Conservation (phyloP, 2,329 filamentous ascomycete species). For the Botrytis tulipae region DNA sequence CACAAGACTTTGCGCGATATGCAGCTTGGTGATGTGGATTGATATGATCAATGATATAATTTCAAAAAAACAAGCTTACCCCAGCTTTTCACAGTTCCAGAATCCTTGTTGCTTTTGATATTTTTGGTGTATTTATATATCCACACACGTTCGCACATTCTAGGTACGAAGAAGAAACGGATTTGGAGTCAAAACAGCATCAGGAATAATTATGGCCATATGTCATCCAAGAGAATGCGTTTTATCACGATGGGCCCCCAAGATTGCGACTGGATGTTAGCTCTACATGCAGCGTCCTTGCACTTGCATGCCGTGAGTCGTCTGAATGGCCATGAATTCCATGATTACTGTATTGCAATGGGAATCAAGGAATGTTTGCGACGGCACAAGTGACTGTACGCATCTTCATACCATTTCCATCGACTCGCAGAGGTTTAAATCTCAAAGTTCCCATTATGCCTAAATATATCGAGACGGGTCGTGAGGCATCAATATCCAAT, state of each 20-base stretch:
- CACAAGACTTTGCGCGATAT: conserved; percentile 14
- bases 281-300: not conserved
- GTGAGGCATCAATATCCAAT: not conserved
- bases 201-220: not conserved
- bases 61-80: not conserved
- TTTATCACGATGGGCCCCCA: too few relatives aligned
- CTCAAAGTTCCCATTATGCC: not conserved
- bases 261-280: not conserved
- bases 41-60: not conserved
- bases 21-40: conserved; percentile 12
- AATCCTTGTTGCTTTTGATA: not conserved
- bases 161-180: not conserved
- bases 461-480: not conserved
- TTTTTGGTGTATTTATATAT: not conserved
- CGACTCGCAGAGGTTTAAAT: not conserved
- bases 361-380: not conserved
- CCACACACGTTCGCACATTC: not conserved
- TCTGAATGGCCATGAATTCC: not conserved
- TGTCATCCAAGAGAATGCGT: not conserved
- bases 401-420: not conserved
- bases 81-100: not conserved
- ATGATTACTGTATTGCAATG: not conserved
- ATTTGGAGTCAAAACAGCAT: not conserved
- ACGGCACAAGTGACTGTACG: not conserved
- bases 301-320: not conserved